phyloP scores from a whole-genome alignment of 306 rosid genomes.

The Sophora flavescens region DNA sequence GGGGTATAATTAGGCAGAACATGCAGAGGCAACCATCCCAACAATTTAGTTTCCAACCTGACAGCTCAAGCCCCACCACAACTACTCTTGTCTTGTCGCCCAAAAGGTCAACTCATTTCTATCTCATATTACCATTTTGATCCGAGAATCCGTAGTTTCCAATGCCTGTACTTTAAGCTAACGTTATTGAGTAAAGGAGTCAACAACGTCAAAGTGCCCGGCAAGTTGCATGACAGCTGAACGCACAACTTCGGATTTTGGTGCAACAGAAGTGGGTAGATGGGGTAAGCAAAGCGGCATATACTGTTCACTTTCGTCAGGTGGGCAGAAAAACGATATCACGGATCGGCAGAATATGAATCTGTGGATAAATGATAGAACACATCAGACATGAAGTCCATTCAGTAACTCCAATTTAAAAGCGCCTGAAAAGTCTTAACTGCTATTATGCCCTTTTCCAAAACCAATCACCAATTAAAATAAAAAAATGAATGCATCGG shows the following conservation, averaged over 20 bases:
- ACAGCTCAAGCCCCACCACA: slow-evolving; percentile 51
- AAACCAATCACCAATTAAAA: slow-evolving; percentile 30
- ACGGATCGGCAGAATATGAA: slow-evolving; percentile 92
- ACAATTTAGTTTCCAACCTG: slow-evolving; percentile 35
- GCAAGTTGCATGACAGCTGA: slow-evolving; percentile 80
- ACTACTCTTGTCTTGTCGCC: slow-evolving; percentile 46
- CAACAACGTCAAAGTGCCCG: slow-evolving; percentile 71
- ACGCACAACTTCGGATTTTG: slow-evolving; percentile 69
- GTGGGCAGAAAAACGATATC: slow-evolving; percentile 65
- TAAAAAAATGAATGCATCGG: background rate
- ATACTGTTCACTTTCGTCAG: slow-evolving; percentile 67
- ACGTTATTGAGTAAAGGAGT: slow-evolving; percentile 53
- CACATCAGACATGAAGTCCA: slow-evolving; percentile 33
- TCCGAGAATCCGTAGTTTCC: slow-evolving; percentile 39
- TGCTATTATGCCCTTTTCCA: slow-evolving; percentile 12
- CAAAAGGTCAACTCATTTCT: slow-evolving; percentile 25
- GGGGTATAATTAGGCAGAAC: slow-evolving; percentile 45
- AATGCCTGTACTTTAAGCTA: slow-evolving; percentile 43
- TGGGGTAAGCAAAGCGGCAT: slow-evolving; percentile 84
- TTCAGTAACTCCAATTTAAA: slow-evolving; percentile 31
- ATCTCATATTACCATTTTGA: slow-evolving; percentile 28
- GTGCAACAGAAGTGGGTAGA: slow-evolving; percentile 71
- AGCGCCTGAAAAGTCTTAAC: slow-evolving; percentile 12
- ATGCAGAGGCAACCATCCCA: slow-evolving; percentile 54
- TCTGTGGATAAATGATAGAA: slow-evolving; percentile 62